A percentile compares a stretch with the other conserved stretches of the same genome.
Evolutionary conservation across 2,329 filamentous ascomycete species (phyloP).

Genomic region (Alternaria sp.): DNA sequence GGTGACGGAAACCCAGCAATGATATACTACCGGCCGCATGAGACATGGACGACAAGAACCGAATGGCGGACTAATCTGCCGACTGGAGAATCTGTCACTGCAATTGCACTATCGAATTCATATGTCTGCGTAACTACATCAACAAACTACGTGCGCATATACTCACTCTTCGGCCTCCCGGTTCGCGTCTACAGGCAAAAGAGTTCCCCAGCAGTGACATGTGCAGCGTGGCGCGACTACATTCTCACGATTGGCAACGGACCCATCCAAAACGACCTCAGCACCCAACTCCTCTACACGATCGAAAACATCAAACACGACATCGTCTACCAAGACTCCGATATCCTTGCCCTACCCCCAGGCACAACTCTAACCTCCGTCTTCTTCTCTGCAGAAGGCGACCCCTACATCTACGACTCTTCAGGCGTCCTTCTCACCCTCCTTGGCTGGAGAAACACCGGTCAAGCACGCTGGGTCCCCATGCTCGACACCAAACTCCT

Average conservation of each 20-base stretch:
- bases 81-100: constrained; percentile 80
- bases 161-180: constrained; percentile 89
- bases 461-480: constrained; percentile 88
- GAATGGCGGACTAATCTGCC: constrained; percentile 94
- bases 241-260: constrained; percentile 97
- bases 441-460: constrained; percentile 86
- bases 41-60: constrained; percentile 89
- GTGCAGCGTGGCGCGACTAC: constrained; percentile 93
- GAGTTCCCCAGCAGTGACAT: constrained; percentile 86
- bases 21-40: constrained; percentile 96
- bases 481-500: constrained; percentile 88
- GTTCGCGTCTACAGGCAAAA: constrained; percentile 91
- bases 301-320: constrained; percentile 95
- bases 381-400: constrained; percentile 92
- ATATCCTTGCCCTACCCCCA: constrained; percentile 82
- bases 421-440: constrained; percentile 87
- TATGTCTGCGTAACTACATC: constrained; percentile 90
- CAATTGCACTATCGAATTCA: constrained; percentile 88
- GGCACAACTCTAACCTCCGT: constrained; percentile 77
- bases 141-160: constrained; percentile 87
- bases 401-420: constrained; percentile 95
- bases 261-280: constrained; percentile 78
- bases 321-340: constrained; percentile 92
- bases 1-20: constrained; percentile 68
- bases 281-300: constrained; percentile 80